A percentile compares a stretch with the other conserved stretches of the same genome.
Evolutionary conservation across 2,329 filamentous ascomycete genomes (phyloP).

Genomic region (Emericellopsis atlantica): DNA sequence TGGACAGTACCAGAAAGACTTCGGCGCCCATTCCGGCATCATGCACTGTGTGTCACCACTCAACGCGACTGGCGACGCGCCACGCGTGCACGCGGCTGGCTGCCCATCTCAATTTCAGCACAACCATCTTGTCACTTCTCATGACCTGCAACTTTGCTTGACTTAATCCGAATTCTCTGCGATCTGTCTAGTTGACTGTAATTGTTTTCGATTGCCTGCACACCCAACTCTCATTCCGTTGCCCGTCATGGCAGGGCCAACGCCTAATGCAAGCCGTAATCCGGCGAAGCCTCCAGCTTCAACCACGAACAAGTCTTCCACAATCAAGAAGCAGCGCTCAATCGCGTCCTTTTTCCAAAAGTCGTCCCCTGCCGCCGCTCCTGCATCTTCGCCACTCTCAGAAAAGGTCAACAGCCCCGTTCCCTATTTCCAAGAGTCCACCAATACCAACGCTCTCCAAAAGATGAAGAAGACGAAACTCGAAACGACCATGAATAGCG

Average conservation of each 20-base stretch:
- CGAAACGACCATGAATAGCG: slow-evolving; percentile 69
- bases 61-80: too few species aligned
- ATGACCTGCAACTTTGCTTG: too few species aligned
- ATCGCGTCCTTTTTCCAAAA: slow-evolving; percentile 32
- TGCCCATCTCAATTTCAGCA: too few species aligned
- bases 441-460: slow-evolving; percentile 25
- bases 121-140: too few species aligned
- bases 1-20: too few species aligned
- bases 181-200: too few species aligned
- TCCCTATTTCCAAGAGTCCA: slow-evolving; percentile 24
- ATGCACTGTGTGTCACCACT: background rate
- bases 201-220: too few species aligned
- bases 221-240: too few species aligned
- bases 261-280: slow-evolving; percentile 10
- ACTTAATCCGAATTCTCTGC: too few species aligned
- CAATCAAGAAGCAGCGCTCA: slow-evolving; percentile 25
- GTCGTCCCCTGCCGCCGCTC: slow-evolving; percentile 16
- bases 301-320: slow-evolving; percentile 13
- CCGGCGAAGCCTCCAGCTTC: slow-evolving; percentile 14
- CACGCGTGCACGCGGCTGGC: too few species aligned
- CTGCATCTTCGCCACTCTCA: slow-evolving; percentile 17
- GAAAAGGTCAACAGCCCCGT: slow-evolving; percentile 11
- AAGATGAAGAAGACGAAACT: slow-evolving; percentile 15
- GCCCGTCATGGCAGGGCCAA: slow-evolving; percentile 1
- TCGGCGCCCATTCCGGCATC: too few species aligned